Percentiles rank a stretch among this genome's conserved stretches.
These are phyloP conservation scores for Dactylonectria macrodidyma DNA, from an alignment of 2,329 filamentous ascomycete genomes.

Conservation along the genomic window DNA sequence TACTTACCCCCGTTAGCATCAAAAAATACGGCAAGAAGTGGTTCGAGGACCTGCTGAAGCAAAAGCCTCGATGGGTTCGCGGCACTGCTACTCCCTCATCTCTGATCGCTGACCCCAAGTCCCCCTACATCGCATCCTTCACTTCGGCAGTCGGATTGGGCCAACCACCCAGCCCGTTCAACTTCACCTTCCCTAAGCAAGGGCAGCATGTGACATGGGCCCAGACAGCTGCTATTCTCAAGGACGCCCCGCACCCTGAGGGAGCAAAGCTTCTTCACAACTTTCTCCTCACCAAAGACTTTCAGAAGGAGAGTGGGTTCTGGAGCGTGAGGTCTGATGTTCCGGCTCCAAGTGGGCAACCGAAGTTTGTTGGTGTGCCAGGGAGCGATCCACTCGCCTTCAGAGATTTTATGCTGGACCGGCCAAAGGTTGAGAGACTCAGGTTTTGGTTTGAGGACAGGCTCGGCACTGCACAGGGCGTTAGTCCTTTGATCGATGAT, in stretches of 20 bases:
- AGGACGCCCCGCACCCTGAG: conserved; percentile 34
- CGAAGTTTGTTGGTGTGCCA: conserved; percentile 24
- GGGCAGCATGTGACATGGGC: too few species aligned
- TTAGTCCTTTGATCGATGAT: conserved; percentile 17
- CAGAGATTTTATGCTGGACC: conserved; percentile 26
- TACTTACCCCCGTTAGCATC: too few species aligned
- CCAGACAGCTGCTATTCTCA: conserved; percentile 10
- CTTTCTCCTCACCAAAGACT: conserved; percentile 30
- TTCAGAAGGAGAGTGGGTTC: background rate
- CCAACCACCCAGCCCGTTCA: too few species aligned
- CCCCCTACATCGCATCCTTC: too few species aligned
- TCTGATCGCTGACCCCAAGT: too few species aligned
- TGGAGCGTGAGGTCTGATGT: conserved; percentile 34
- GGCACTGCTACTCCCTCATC: too few species aligned
- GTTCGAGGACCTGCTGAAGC: too few species aligned
- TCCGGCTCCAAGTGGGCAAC: background rate
- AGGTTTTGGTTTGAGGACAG: conserved; percentile 34
- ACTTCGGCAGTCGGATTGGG: too few species aligned
- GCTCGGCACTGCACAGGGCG: conserved; percentile 17
- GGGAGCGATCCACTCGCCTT: conserved; percentile 30
- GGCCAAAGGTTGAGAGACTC: conserved; percentile 25
- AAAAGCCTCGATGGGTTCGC: too few species aligned
- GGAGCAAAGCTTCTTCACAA: conserved; percentile 35
- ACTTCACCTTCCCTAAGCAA: too few species aligned
- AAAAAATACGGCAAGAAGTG: too few species aligned